A percentile compares a stretch with the other conserved stretches of the same genome.
These are phyloP conservation scores for Vigna radiata DNA, from an alignment of 306 rosid species.

Conservation along the genomic window DNA sequence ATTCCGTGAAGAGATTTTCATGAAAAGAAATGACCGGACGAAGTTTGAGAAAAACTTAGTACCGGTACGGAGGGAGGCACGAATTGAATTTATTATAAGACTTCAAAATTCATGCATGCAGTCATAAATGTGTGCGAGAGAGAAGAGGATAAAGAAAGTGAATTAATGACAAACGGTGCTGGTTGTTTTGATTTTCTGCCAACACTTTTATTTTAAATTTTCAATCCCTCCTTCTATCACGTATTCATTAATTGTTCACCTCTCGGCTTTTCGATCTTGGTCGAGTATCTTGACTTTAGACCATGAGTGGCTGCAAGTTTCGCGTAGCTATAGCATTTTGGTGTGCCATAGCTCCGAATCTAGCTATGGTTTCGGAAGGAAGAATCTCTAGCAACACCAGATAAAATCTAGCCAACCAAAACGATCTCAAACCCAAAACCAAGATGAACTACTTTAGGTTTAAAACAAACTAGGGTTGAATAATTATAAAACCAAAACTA, in stretches of 20 bases:
- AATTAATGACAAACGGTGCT: constrained; percentile 46
- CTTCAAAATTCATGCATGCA: constrained; percentile 44
- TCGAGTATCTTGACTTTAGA: background rate
- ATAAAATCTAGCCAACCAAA: background rate
- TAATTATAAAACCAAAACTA: background rate
- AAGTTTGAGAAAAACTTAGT: background rate
- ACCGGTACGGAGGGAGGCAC: constrained; percentile 31
- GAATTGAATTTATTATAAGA: constrained; percentile 37
- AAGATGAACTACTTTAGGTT: background rate
- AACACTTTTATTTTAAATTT: constrained; percentile 17
- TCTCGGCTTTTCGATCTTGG: background rate
- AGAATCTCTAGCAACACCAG: background rate
- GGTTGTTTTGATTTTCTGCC: constrained; percentile 41
- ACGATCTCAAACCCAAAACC: background rate
- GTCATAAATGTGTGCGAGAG: constrained; percentile 25
- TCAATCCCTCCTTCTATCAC: constrained; percentile 4
- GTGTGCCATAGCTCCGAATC: constrained; percentile 35
- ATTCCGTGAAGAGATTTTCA: background rate
- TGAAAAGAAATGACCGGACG: background rate
- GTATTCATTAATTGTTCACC: constrained; percentile 24
- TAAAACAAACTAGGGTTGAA: constrained; percentile 46
- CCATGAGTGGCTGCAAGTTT: constrained; percentile 17
- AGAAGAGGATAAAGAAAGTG: constrained; percentile 14
- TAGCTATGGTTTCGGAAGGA: constrained; percentile 5
- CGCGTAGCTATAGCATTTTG: constrained; percentile 3